phyloP scores from a whole-genome alignment of 331 rosid genomes.

The Dryas integrifolia region DNA sequence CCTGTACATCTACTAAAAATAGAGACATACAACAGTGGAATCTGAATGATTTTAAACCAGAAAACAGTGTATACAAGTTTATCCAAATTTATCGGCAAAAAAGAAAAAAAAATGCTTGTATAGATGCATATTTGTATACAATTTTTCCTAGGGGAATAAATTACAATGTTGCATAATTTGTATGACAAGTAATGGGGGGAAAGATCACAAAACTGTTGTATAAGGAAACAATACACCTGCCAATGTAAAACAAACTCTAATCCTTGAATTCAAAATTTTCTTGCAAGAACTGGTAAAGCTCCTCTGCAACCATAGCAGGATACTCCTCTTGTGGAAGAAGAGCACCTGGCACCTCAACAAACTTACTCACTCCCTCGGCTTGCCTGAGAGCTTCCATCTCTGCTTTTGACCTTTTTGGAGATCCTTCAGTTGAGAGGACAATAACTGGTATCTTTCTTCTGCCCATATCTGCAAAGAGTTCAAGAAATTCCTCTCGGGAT shows the following conservation, averaged over 20 bases:
- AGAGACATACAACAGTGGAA: neutral
- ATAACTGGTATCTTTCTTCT: conserved; percentile 57
- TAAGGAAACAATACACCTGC: neutral
- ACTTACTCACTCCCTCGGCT: conserved; percentile 82
- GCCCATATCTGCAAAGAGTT: conserved; percentile 63
- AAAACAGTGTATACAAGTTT: neutral
- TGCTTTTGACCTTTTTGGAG: conserved; percentile 96
- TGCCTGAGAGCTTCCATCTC: conserved; percentile 91
- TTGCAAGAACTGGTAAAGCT: conserved; percentile 71
- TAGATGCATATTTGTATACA: neutral
- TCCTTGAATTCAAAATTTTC: conserved; percentile 39
- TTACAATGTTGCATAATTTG: neutral
- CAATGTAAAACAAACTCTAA: conserved; percentile 10
- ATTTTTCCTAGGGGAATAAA: neutral
- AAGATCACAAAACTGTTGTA: neutral
- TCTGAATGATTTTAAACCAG: neutral
- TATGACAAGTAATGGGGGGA: neutral
- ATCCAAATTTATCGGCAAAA: neutral
- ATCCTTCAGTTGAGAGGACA: conserved; percentile 65
- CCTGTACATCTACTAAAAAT: neutral
- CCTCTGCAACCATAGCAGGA: conserved; percentile 67
- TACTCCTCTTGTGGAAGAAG: conserved; percentile 97
- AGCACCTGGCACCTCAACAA: conserved; percentile 86
- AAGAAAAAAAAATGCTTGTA: neutral
- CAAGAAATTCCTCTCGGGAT: conserved; percentile 77